Evolutionary conservation across 2,329 filamentous ascomycete genomes (phyloP).

Genomic region (Aspergillaceae sp.): DNA sequence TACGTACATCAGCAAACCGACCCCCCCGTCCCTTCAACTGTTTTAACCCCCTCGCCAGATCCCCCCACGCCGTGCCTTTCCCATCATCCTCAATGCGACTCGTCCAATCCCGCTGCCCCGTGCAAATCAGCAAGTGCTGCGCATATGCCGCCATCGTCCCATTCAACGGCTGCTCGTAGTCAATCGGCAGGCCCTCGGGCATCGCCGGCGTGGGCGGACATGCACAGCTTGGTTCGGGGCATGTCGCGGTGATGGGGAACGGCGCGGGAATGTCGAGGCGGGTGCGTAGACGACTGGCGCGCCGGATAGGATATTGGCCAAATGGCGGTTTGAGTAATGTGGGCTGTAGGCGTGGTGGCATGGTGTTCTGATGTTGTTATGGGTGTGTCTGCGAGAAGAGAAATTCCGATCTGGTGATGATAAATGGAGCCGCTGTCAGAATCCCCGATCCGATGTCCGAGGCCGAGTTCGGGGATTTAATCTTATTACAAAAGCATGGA

Average conservation of each 20-base stretch:
- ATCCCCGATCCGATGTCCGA: no score
- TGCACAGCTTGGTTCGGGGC: conserved; percentile 66
- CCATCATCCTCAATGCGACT: conserved; percentile 79
- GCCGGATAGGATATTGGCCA: no score
- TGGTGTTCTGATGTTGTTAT: neutral
- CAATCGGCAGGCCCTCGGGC: conserved; percentile 64
- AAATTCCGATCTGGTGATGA: no score
- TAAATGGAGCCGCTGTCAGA: no score
- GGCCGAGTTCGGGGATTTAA: no score
- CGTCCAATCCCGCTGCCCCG: conserved; percentile 70
- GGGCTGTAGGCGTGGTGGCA: neutral
- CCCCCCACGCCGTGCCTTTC: conserved; percentile 36
- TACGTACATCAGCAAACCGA: conserved; percentile 51
- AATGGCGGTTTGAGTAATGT: no score
- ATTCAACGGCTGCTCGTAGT: conserved; percentile 59
- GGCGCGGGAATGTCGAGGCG: conserved; percentile 31
- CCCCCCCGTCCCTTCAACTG: conserved; percentile 56
- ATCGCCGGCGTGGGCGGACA: conserved; percentile 66
- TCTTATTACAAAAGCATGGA: no score
- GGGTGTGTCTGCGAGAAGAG: no score
- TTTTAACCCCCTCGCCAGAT: conserved; percentile 60
- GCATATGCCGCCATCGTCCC: conserved; percentile 70
- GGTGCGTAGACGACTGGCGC: conserved; percentile 12
- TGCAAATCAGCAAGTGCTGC: conserved; percentile 77
- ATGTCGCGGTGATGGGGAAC: conserved; percentile 46